These are phyloP conservation scores for Dichotomocladium elegans DNA, from an alignment of 371 early-diverging fungal genomes.

Conservation along the genomic window DNA sequence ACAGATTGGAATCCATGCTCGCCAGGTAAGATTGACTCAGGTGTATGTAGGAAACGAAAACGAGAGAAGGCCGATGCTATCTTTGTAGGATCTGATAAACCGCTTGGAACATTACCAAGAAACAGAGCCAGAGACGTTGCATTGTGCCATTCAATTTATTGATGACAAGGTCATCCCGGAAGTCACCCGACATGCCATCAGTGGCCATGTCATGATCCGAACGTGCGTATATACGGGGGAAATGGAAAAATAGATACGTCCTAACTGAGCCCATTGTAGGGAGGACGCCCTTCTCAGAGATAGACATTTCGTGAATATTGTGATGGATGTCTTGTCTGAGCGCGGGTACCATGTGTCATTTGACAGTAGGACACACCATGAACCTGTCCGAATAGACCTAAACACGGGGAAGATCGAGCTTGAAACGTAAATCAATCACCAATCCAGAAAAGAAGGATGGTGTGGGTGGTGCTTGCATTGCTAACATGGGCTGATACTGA, in stretches of 20 bases:
- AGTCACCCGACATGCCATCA: conserved; percentile 58
- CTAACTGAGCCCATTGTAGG: conserved; percentile 19
- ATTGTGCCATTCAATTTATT: conserved; percentile 53
- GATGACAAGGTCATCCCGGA: conserved; percentile 53
- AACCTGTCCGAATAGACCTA: conserved; percentile 54
- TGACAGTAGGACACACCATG: conserved; percentile 52
- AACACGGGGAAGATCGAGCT: conserved; percentile 60
- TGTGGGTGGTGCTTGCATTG: background rate
- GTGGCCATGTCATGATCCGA: conserved; percentile 60
- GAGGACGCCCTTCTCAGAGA: conserved; percentile 46
- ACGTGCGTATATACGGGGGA: conserved; percentile 58
- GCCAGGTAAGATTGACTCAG: conserved; percentile 26
- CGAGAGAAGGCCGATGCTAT: too few species aligned
- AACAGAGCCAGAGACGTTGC: conserved; percentile 44
- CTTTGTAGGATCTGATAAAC: conserved; percentile 51
- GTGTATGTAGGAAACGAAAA: too few species aligned
- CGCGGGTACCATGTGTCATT: conserved; percentile 64
- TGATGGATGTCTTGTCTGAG: conserved; percentile 66
- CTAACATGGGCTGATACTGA: background rate
- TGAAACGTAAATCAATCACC: conserved; percentile 34
- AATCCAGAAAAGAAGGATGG: background rate
- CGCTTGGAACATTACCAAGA: conserved; percentile 62
- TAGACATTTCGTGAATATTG: conserved; percentile 53
- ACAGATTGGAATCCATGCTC: conserved; percentile 63
- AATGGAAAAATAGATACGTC: too few species aligned